Evolutionary conservation across 257 asterid species (phyloP).

Genomic region (Salvia rosmarinus): DNA sequence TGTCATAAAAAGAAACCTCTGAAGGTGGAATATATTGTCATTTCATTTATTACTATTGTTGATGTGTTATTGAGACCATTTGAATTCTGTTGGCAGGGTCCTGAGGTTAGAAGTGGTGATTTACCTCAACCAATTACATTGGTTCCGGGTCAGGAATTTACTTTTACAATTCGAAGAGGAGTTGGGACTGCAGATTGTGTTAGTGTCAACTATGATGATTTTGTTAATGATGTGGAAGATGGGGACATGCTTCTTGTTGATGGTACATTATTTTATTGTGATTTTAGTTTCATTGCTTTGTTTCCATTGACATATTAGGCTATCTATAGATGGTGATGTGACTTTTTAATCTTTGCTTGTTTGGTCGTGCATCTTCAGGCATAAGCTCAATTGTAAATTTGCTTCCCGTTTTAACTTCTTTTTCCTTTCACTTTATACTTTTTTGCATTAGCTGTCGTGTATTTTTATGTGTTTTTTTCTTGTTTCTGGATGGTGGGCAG

Average conservation of each 20-base stretch:
- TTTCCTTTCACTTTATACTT: background rate
- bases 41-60: background rate
- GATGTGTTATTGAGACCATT: slow-evolving; percentile 9
- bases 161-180: slow-evolving; percentile 94
- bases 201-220: slow-evolving; percentile 98
- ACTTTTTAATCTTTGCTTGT: background rate
- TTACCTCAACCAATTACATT: slow-evolving; percentile 90
- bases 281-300: slow-evolving; percentile 16
- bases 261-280: slow-evolving; percentile 51
- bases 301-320: slow-evolving; percentile 14
- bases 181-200: slow-evolving; percentile 89
- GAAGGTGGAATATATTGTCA: background rate
- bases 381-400: background rate
- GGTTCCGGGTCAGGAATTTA: slow-evolving; percentile 84
- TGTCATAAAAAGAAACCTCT: background rate
- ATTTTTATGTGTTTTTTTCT: background rate
- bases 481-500: background rate
- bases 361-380: slow-evolving; percentile 1
- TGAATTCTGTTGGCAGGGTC: slow-evolving; percentile 72
- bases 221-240: slow-evolving; percentile 89
- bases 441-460: background rate
- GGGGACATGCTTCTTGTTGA: slow-evolving; percentile 99
- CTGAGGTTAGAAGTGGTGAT: slow-evolving; percentile 99
- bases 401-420: background rate
- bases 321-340: slow-evolving; percentile 4